Percentiles rank a stretch among this genome's conserved stretches.
phyloP scores from a whole-genome alignment of 345 rosid species.

The Balakata baccata region DNA sequence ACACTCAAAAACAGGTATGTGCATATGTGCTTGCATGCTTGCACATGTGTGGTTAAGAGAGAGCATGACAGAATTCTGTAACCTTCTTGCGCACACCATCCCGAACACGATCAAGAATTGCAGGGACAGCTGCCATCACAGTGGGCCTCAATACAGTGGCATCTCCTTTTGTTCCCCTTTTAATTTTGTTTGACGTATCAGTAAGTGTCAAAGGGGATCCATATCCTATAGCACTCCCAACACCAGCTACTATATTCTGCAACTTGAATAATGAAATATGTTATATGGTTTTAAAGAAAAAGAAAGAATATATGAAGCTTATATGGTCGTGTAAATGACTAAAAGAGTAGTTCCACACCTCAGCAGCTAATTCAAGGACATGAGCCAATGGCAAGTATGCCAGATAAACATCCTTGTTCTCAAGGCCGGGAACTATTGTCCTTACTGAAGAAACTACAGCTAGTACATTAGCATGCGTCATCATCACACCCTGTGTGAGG shows the following conservation, averaged over 20 bases:
- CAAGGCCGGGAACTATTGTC: constrained; percentile 88
- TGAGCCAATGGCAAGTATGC: constrained; percentile 95
- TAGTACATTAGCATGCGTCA: constrained; percentile 94
- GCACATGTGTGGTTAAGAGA: neutral
- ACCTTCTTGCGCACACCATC: constrained; percentile 98
- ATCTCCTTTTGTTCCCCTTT: constrained; percentile 88
- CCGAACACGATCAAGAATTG: constrained; percentile 96
- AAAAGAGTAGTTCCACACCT: constrained; percentile 42
- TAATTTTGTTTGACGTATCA: constrained; percentile 88
- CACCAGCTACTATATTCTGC: constrained; percentile 75
- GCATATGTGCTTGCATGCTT: neutral
- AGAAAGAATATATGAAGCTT: neutral
- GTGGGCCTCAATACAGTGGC: constrained; percentile 78
- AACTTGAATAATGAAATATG: constrained; percentile 20
- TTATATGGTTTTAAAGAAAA: constrained; percentile 12
- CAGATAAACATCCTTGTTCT: constrained; percentile 73
- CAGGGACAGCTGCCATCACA: constrained; percentile 96
- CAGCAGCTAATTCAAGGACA: constrained; percentile 94
- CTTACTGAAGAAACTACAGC: constrained; percentile 89
- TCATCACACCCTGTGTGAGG: constrained; percentile 87
- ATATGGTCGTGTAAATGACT: constrained; percentile 1
- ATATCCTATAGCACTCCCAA: constrained; percentile 93
- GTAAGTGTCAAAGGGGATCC: constrained; percentile 95
- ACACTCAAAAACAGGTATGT: neutral
- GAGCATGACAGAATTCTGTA: constrained; percentile 15